Conservation (phyloP, 371 early-diverging fungal genomes). For the Syncephalastrum contaminatum region DNA sequence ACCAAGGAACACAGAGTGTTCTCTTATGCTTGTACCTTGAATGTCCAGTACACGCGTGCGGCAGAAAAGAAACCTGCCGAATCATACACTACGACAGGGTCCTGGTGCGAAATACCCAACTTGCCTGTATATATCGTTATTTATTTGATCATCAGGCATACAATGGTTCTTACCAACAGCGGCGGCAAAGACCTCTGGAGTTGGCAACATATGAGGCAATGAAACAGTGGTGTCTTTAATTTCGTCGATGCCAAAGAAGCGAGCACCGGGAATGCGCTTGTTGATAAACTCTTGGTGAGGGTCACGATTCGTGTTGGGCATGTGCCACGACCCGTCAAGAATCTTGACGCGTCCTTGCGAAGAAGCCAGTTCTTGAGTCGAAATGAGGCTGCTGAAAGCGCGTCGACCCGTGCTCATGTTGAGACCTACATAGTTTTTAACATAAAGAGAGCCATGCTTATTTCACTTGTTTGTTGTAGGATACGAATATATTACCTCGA, state of each 20-base stretch:
- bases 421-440: no score
- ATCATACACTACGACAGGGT: slow-evolving; percentile 81
- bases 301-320: slow-evolving; percentile 72
- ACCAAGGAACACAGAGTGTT: background rate
- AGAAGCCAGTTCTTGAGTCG: slow-evolving; percentile 25
- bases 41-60: slow-evolving; percentile 81
- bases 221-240: slow-evolving; percentile 62
- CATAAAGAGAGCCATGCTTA: no score
- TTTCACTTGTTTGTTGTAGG: no score
- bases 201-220: slow-evolving; percentile 84
- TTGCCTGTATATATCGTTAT: slow-evolving; percentile 30
- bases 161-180: slow-evolving; percentile 49
- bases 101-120: slow-evolving; percentile 67
- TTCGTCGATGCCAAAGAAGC: slow-evolving; percentile 76
- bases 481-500: no score
- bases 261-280: slow-evolving; percentile 57
- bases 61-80: slow-evolving; percentile 68
- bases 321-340: slow-evolving; percentile 90
- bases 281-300: slow-evolving; percentile 66
- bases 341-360: slow-evolving; percentile 56
- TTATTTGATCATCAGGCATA: background rate
- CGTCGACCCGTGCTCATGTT: no score
- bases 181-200: slow-evolving; percentile 54
- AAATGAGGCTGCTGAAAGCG: slow-evolving; percentile 27
- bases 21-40: slow-evolving; percentile 51